phyloP scores from a whole-genome alignment of 1,139 yeast genomes.

The Debaryomyces udenii region DNA sequence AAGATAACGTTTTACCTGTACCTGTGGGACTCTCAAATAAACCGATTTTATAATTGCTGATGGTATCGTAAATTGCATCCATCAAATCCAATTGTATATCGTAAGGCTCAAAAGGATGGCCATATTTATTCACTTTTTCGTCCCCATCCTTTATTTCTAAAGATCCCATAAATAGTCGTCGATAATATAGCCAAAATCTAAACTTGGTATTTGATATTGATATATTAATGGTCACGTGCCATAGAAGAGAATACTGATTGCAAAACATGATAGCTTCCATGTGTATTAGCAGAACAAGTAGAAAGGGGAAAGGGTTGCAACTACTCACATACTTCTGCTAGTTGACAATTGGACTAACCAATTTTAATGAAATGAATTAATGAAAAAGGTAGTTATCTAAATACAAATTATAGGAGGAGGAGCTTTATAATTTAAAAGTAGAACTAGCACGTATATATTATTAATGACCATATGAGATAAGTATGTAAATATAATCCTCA shows the following conservation, averaged over 20 bases:
- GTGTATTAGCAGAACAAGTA: too few relatives aligned
- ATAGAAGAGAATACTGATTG: too few relatives aligned
- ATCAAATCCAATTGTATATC: conserved; percentile 76
- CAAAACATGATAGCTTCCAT: too few relatives aligned
- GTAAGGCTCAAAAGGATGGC: conserved; percentile 85
- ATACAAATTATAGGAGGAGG: too few relatives aligned
- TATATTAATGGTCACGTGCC: conserved; percentile 1
- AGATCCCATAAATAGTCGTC: conserved; percentile 1
- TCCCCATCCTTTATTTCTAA: neutral
- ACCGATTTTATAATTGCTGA: conserved; percentile 69
- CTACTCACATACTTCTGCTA: too few relatives aligned
- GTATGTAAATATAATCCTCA: neutral
- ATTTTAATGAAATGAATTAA: too few relatives aligned
- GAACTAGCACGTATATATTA: too few relatives aligned
- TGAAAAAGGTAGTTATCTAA: too few relatives aligned
- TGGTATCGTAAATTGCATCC: conserved; percentile 69
- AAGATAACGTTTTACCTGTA: conserved; percentile 86
- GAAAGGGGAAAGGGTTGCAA: too few relatives aligned
- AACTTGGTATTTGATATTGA: neutral
- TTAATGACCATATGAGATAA: neutral
- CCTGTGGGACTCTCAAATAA: conserved; percentile 95
- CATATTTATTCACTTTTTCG: conserved; percentile 30
- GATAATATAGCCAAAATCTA: neutral
- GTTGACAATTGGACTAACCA: too few relatives aligned
- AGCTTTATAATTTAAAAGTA: too few relatives aligned